These are phyloP conservation scores for Candida stauntonica DNA, from an alignment of 805 yeast species.

Conservation along the genomic window DNA sequence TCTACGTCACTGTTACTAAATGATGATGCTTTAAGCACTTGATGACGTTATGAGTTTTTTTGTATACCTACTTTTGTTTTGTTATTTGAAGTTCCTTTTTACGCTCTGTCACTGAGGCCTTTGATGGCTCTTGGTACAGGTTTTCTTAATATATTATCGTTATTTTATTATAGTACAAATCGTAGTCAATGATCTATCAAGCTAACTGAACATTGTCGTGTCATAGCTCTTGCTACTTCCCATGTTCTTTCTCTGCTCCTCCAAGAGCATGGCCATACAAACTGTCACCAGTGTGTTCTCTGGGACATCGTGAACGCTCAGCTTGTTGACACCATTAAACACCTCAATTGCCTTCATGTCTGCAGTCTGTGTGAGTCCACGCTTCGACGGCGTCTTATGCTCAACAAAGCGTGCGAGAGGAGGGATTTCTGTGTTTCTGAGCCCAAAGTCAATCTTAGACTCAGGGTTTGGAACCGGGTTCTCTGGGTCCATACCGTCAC, in stretches of 20 bases:
- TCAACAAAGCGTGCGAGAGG: slow-evolving; percentile 25
- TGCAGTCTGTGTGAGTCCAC: slow-evolving; percentile 17
- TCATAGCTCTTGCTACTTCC: slow-evolving; percentile 23
- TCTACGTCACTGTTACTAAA: slow-evolving; percentile 21
- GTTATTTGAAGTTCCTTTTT: not conserved
- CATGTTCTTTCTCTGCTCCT: slow-evolving; percentile 24
- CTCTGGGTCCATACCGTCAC: slow-evolving; percentile 16
- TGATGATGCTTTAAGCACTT: not conserved
- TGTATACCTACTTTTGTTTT: not conserved
- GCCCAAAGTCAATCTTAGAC: slow-evolving; percentile 2
- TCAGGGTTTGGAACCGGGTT: slow-evolving; percentile 8
- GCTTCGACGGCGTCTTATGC: slow-evolving; percentile 13
- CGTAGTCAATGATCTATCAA: too few species aligned
- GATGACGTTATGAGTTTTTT: not conserved
- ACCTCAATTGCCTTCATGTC: slow-evolving; percentile 24
- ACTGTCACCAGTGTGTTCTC: slow-evolving; percentile 20
- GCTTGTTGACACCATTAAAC: slow-evolving; percentile 6
- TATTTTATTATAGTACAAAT: not conserved
- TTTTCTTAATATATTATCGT: not conserved
- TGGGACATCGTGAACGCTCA: slow-evolving; percentile 16
- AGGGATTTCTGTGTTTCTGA: slow-evolving; percentile 13
- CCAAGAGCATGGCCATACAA: slow-evolving; percentile 24
- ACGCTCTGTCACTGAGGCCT: slow-evolving; percentile 4
- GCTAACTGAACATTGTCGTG: slow-evolving; percentile 9
- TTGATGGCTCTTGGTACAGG: slow-evolving; percentile 7